These are phyloP conservation scores for Maudiozyma humilis DNA, from an alignment of 1,139 yeast species.

Conservation along the genomic window DNA sequence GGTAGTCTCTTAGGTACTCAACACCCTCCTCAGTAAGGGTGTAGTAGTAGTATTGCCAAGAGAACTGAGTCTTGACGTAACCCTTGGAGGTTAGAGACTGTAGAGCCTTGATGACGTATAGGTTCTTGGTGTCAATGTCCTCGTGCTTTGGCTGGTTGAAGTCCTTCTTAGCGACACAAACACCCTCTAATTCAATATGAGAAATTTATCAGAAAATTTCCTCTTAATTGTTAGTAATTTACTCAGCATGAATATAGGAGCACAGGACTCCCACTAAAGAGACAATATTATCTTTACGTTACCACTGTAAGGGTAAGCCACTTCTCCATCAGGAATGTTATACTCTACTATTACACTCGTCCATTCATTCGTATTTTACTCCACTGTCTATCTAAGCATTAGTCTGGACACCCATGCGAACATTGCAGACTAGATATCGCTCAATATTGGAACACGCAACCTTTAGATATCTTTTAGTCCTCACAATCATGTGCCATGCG, in stretches of 20 bases:
- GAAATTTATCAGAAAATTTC: slow-evolving; percentile 1
- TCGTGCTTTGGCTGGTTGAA: slow-evolving; percentile 96
- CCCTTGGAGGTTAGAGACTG: slow-evolving; percentile 99
- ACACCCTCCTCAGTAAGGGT: slow-evolving; percentile 99
- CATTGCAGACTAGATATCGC: too few species aligned
- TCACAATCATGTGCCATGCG: too few species aligned
- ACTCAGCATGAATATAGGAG: not conserved
- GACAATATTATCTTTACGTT: too few species aligned
- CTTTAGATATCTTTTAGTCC: too few species aligned
- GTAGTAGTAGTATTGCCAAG: slow-evolving; percentile 99
- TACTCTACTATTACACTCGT: too few species aligned
- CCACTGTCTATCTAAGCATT: too few species aligned
- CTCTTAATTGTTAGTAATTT: slow-evolving; percentile 27
- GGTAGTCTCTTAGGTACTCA: slow-evolving; percentile 95
- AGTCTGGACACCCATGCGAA: too few species aligned
- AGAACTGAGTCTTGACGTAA: slow-evolving; percentile 98
- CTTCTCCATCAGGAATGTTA: too few species aligned
- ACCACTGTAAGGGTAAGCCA: too few species aligned
- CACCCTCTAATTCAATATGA: slow-evolving; percentile 67
- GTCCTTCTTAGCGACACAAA: slow-evolving; percentile 98
- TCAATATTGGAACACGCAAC: too few species aligned
- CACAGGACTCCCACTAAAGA: too few species aligned
- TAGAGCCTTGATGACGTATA: slow-evolving; percentile 97
- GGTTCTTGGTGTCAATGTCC: slow-evolving; percentile 95
- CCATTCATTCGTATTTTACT: too few species aligned